Evolutionary conservation across 495 filamentous ascomycete genomes (phyloP).

Genomic region (Mycothermus thermophilus): DNA sequence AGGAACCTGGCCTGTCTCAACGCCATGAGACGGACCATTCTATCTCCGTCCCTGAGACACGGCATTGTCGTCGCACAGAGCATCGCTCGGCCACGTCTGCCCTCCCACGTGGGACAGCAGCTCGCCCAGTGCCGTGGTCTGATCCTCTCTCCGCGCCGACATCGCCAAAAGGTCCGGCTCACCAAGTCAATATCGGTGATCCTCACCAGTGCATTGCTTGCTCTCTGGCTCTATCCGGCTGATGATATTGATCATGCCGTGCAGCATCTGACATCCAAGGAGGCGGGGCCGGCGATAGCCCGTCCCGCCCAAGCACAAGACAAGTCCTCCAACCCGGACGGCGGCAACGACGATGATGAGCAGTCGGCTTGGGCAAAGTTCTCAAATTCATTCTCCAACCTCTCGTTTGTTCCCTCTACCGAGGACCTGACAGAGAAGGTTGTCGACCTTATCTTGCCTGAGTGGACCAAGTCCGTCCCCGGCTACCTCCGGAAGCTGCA

Average conservation of each 20-base stretch:
- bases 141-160: not conserved
- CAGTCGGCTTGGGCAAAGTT: slow-evolving; percentile 47
- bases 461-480: slow-evolving; percentile 68
- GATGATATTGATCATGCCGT: slow-evolving; percentile 12
- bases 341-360: slow-evolving; percentile 3
- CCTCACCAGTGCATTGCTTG: slow-evolving; percentile 25
- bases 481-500: slow-evolving; percentile 73
- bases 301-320: not conserved
- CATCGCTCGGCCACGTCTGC: not conserved
- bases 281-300: not conserved
- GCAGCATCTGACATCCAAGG: too few relatives aligned
- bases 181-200: slow-evolving; percentile 14
- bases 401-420: slow-evolving; percentile 36
- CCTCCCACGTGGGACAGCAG: too few relatives aligned
- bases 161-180: not conserved
- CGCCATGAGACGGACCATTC: not conserved
- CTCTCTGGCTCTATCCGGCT: slow-evolving; percentile 30
- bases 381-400: slow-evolving; percentile 41
- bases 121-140: too few relatives aligned
- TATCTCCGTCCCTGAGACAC: not conserved
- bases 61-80: not conserved
- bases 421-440: slow-evolving; percentile 52
- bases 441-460: slow-evolving; percentile 56
- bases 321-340: slow-evolving; percentile 4
- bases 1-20: not conserved